phyloP scores from a whole-genome alignment of 208 protist species.

The Trypanosomatidae sp. region DNA sequence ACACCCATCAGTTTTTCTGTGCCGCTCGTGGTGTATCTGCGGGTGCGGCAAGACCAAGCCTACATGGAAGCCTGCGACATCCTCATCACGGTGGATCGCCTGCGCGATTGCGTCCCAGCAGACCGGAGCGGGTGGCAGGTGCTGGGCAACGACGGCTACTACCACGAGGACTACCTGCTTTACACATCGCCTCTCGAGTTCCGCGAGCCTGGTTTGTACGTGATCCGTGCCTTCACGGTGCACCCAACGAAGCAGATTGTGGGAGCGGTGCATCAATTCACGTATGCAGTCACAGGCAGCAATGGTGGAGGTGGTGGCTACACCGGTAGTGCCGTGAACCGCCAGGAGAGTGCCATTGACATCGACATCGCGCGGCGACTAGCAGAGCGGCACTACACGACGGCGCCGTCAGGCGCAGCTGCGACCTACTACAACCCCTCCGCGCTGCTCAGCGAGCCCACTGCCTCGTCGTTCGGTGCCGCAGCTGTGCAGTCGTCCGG shows the following conservation, averaged over 20 bases:
- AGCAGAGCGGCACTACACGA: conserved; percentile 2
- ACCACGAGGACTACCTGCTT: conserved; percentile 52
- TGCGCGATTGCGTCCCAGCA: conserved; percentile 13
- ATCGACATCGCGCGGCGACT: conserved; percentile 21
- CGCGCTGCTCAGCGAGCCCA: no score
- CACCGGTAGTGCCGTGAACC: background rate
- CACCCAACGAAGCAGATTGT: conserved; percentile 42
- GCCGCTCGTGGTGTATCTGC: conserved; percentile 29
- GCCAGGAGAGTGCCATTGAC: conserved; percentile 13
- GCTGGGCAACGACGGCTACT: conserved; percentile 53
- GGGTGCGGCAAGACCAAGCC: conserved; percentile 11
- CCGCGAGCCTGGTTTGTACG: conserved; percentile 48
- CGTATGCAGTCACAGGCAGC: conserved; percentile 44
- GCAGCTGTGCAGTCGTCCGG: conserved; percentile 2
- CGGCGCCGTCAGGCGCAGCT: background rate
- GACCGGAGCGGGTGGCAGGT: conserved; percentile 22
- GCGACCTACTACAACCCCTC: no score
- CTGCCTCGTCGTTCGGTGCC: no score
- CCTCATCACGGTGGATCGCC: conserved; percentile 40
- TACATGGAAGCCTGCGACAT: conserved; percentile 40
- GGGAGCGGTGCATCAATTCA: conserved; percentile 70
- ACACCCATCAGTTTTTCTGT: conserved; percentile 5
- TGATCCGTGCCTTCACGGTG: conserved; percentile 67
- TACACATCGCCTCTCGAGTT: conserved; percentile 70
- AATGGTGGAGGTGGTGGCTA: no score